Base-by-base conservation (phyloP, 805 yeast species). In the Phaffomyces thermotolerans region DNA sequence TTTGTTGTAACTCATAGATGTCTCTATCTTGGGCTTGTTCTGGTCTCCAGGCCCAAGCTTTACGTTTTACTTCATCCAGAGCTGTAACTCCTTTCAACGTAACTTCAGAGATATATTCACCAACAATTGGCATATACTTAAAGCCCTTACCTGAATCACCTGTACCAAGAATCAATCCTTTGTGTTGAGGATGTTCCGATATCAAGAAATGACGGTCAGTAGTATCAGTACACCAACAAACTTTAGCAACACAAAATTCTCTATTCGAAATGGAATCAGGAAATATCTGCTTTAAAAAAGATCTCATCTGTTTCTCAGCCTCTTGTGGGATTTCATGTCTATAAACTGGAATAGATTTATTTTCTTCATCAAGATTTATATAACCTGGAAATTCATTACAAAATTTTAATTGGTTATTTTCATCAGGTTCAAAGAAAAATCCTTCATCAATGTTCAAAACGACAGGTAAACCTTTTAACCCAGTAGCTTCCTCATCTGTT, bases 331-430 rank as follows among this genome's bases (percentile, higher is more conserved):
- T 47, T 29, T 53, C 51, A 12, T 57, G 41, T 37, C 48, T 56
- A 45, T 62, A 60, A 3, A 54, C 24, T 14, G 69, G 70, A n/a
- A 59, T 40, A 4, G 68, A 64, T 1, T 37, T 41, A 42, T 42
- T 36, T 7, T 22, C 10, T 1, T 47, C 39, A 12, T 49, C 45
- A 31, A 48, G 33, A 47, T 65, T 58, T 41, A 63, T 60, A 41
- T 61, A 65, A 6, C 71, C 69, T 9, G 69, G 68, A 40, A 65
- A 66, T 48, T 68, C 72, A 45, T 67, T 67, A 48, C 68, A 66
- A 38, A 67, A 53, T 45, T 67, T 68, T 25, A 67, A 44, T 24
- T 66, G 65, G 37, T 63, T 58, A 41, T 60, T 52, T 9, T 30
- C 18, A 48, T 66, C 72, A 8, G 72, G 71, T 41, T 68, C 73